These are phyloP conservation scores for Cryptococcus jaspeensis DNA, from an alignment of 1,284 basidiomycete species.

Conservation along the genomic window DNA sequence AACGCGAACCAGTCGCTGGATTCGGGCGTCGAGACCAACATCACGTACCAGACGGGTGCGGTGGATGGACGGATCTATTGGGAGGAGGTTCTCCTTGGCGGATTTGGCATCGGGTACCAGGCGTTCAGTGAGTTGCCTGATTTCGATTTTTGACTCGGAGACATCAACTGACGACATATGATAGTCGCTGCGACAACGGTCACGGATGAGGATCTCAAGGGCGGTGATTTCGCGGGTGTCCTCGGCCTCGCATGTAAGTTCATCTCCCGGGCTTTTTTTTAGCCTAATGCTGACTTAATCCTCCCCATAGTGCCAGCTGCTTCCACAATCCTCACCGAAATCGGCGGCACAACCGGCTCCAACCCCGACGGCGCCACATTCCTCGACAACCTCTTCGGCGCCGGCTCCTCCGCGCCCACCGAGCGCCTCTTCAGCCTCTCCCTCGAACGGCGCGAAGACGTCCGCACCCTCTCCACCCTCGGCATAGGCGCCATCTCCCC, in stretches of 20 bases:
- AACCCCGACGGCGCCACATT: conserved; percentile 50
- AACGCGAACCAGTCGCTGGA: conserved; percentile 37
- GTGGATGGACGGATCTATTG: conserved; percentile 47
- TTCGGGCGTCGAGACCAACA: conserved; percentile 27
- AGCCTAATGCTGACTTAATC: background rate
- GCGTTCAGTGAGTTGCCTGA: conserved; percentile 44
- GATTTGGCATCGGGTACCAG: conserved; percentile 48
- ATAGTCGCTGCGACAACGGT: conserved; percentile 40
- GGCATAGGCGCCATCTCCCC: conserved; percentile 40
- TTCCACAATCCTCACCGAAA: conserved; percentile 40
- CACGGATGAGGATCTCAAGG: conserved; percentile 39
- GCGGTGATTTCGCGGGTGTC: conserved; percentile 44
- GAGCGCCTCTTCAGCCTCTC: conserved; percentile 45
- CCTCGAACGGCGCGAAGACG: conserved; percentile 46
- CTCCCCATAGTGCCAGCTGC: conserved; percentile 39
- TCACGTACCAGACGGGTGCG: conserved; percentile 40
- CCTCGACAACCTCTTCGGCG: conserved; percentile 51
- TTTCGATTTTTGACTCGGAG: background rate
- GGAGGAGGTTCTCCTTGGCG: conserved; percentile 44
- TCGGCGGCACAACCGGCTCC: conserved; percentile 46
- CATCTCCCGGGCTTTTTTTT: background rate
- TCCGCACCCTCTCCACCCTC: conserved; percentile 40
- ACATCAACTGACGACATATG: background rate
- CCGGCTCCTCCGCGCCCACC: conserved; percentile 41
- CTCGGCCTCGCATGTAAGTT: conserved; percentile 45